Evolutionary conservation across 1,139 yeast genomes (phyloP), one percentile per base, ranked within the genome.

Genomic region (Arxiozyma heterogenica): DNA sequence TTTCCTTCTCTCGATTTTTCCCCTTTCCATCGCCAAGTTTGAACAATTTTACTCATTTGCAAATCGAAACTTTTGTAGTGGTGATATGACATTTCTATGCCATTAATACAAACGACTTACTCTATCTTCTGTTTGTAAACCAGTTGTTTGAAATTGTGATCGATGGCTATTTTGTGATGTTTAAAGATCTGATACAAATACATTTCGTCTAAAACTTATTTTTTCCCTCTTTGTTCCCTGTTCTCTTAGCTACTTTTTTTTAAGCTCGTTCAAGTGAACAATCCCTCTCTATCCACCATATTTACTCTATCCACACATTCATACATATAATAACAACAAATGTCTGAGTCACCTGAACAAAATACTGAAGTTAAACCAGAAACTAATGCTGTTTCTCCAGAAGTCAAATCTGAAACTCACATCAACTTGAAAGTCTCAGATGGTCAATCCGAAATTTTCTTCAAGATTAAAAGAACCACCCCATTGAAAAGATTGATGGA

Each of bases 401-500:
- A 84, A 62, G 80, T 80, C 69, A 79, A 81, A 61, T 79, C 82
- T 57, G 80, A 79, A 66, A 79, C 84, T 43, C 97, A 90, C 73
- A 86, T 93, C 72, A 90, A 89, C 76, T 76, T 93, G 73, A 90
- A 89, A 73, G 98, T 93, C 52, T 84, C 95, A 50, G 98, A 93
- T 71, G 95, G 95, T 50, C 79, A 84, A 53, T 86, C 95, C 42
- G 98, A 94, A 72, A 93, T 94, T 60, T 91, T 86, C 72, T 94
- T 94, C 83, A 91, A 93, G 73, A 91, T 94, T 73, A 91, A 91
- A 75, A 81, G 89, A 72, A 80, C 91, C 54, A 94, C 98, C 6
- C 96, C 94, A 49, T 78, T 94, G 78, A 87, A 83, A 72, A 87
- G 96, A 75, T 82, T 94, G 64, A 93, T 94, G 91, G 98, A 93